These are phyloP conservation scores for Mycena epipterygia DNA, from an alignment of 768 basidiomycete species.

Conservation along the genomic window DNA sequence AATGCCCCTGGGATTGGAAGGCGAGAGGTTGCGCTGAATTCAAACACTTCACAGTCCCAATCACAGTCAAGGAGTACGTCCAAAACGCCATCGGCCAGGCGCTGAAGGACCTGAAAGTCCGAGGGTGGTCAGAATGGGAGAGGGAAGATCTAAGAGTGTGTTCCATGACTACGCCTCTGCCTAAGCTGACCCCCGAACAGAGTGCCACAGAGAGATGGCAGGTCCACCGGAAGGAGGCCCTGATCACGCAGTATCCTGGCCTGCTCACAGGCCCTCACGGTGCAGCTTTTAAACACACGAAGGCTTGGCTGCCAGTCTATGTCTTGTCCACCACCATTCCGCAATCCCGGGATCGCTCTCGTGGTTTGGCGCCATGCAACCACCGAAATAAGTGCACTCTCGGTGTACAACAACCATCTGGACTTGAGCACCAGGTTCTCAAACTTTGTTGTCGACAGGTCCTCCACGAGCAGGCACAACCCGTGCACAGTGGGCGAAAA, in stretches of 20 bases:
- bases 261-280: slow-evolving; percentile 8
- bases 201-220: background rate
- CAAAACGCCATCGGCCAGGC: slow-evolving; percentile 10
- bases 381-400: background rate
- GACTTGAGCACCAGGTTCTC: background rate
- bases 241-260: background rate
- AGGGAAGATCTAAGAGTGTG: slow-evolving; percentile 19
- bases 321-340: slow-evolving; percentile 13
- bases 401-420: slow-evolving; percentile 19
- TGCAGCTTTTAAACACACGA: background rate
- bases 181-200: background rate
- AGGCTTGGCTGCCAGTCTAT: slow-evolving; percentile 7
- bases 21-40: background rate
- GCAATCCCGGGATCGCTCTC: background rate
- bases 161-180: too few species aligned
- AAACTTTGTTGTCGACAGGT: slow-evolving; percentile 7
- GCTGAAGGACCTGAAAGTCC: background rate
- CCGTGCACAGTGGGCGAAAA: slow-evolving; percentile 16
- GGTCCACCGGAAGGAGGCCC: background rate
- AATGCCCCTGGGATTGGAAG: slow-evolving; percentile 10
- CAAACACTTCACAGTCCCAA: background rate
- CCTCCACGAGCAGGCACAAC: slow-evolving; percentile 12
- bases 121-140: slow-evolving; percentile 9
- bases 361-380: background rate
- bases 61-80: slow-evolving; percentile 11